Percentiles rank a stretch among this genome's conserved stretches.
Evolutionary conservation across 352 stramenopile species (phyloP).

Genomic region (Pythium periplocum): DNA sequence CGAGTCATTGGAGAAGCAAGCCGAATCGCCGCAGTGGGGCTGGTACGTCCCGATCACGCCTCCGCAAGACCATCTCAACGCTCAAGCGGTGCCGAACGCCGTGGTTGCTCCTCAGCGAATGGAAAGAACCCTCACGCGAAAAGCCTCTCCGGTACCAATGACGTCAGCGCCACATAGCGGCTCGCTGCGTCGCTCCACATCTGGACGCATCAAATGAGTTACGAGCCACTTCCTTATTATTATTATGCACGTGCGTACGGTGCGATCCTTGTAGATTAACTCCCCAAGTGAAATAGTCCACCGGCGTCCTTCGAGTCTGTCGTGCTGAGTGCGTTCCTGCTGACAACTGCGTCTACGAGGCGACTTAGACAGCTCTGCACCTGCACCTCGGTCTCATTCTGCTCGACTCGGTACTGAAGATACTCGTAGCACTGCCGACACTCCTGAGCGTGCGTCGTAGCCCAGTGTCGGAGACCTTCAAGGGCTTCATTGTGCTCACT

Average conservation of each 20-base stretch:
- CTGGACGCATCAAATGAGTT: conserved; percentile 14
- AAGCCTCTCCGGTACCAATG: too few relatives aligned
- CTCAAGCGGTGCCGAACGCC: not conserved
- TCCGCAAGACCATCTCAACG: conserved; percentile 53
- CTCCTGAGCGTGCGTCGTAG: conserved; percentile 32
- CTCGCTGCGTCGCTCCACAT: conserved; percentile 14
- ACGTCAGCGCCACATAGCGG: too few relatives aligned
- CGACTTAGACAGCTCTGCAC: conserved; percentile 15
- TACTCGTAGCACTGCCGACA: conserved; percentile 54
- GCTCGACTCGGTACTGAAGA: conserved; percentile 35
- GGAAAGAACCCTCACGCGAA: too few relatives aligned
- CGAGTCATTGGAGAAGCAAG: conserved; percentile 27
- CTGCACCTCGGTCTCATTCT: conserved; percentile 15
- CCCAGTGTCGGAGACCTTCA: conserved; percentile 34
- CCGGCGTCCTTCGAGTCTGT: too few relatives aligned
- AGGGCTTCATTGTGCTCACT: conserved; percentile 12
- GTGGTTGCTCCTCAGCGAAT: too few relatives aligned
- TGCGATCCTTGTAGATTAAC: too few relatives aligned
- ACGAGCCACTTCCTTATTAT: too few relatives aligned
- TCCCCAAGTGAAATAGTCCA: too few relatives aligned
- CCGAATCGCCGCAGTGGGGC: conserved; percentile 79
- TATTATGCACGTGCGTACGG: too few relatives aligned
- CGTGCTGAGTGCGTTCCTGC: too few relatives aligned
- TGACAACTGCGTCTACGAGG: conserved; percentile 9
- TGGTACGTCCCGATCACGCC: conserved; percentile 86